Base-by-base conservation (phyloP, 176 grass and related monocot genomes). In the Carex littledalei region DNA sequence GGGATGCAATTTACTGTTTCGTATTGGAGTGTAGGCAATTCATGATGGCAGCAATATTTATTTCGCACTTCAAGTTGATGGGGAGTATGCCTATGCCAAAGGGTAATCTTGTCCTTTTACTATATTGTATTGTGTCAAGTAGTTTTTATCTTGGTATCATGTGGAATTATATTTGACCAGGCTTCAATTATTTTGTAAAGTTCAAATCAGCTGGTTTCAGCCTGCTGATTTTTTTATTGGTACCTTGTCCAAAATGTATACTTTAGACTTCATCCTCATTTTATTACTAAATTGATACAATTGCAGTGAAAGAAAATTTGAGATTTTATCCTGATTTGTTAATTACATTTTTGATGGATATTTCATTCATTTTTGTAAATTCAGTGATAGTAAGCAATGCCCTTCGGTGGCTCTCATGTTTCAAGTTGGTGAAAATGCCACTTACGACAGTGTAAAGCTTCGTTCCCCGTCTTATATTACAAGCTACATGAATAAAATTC, bases 401-500 rank as follows among this genome's bases (percentile, higher is more conserved):
- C 96, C 96, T 84, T 99, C 93, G 83, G 93, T 95, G 80, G 93
- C 96, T 95, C 93, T 99, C 84, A 99, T 99, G 96, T 99, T 99
- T 90, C 93, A 95, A 99, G 88, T 95, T 86, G 96, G 96, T 88
- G 93, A 88, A 67, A 89, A 92, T 56, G 96, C 96, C 13, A 91
- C 91, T 35, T 99, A 95, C 76, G 49, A 94, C 76, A 63, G 94
- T 90, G 96, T 99, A 92, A 92, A 91, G 76, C 84, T 82, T 31
- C 21, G 45, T 65, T 92, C 17, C 17, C 52, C 16, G 17, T 17
- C 47, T 52, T 64, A 75, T 81, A 76, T 86, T 84, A 26, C 54
- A 31, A 63, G 26, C 20, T 88, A 58, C 14, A 77, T 55, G 21
- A 31, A 43, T 70, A 68, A 58, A 53, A 79, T 26, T 85, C 13